A percentile compares a stretch with the other conserved stretches of the same genome.
phyloP scores from a whole-genome alignment of 768 basidiomycete genomes.

The Calocera cornea region DNA sequence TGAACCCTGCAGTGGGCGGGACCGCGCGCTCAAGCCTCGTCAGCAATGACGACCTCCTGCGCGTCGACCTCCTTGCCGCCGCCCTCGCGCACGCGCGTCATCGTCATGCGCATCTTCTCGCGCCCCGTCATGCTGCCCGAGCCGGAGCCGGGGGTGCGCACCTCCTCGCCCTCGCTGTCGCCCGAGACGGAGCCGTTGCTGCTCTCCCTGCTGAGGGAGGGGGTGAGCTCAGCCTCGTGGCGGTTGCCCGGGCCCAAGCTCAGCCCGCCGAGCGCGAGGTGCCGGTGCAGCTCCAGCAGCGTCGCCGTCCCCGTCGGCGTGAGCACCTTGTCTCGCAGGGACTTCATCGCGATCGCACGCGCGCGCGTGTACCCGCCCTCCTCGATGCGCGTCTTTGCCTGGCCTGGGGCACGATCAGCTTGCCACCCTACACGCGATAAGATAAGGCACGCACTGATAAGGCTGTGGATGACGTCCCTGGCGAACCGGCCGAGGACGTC shows the following conservation, averaged over 20 bases:
- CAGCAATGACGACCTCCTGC: not conserved
- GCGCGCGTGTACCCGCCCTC: constrained; percentile 1
- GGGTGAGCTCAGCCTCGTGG: not conserved
- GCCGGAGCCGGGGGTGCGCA: not conserved
- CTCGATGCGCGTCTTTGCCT: not conserved
- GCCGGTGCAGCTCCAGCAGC: not conserved
- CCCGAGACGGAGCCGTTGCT: not conserved
- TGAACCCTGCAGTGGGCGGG: too few relatives aligned
- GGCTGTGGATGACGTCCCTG: constrained; percentile 7
- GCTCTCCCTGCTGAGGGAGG: not conserved
- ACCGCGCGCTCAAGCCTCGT: not conserved
- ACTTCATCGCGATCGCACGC: not conserved
- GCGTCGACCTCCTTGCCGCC: not conserved
- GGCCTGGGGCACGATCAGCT: not conserved
- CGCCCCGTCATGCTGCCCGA: not conserved
- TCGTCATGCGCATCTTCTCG: not conserved
- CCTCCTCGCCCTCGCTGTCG: constrained; percentile 1
- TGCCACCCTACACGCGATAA: not conserved
- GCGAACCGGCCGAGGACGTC: constrained; percentile 40
- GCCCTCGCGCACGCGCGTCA: not conserved
- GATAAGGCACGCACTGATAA: constrained; percentile 11
- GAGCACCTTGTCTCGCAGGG: not conserved
- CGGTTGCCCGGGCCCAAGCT: too few relatives aligned
- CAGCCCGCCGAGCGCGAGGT: not conserved
- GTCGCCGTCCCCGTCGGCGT: not conserved